These are phyloP conservation scores for Ustilago hordei DNA, from an alignment of 1,284 basidiomycete species.

Conservation along the genomic window DNA sequence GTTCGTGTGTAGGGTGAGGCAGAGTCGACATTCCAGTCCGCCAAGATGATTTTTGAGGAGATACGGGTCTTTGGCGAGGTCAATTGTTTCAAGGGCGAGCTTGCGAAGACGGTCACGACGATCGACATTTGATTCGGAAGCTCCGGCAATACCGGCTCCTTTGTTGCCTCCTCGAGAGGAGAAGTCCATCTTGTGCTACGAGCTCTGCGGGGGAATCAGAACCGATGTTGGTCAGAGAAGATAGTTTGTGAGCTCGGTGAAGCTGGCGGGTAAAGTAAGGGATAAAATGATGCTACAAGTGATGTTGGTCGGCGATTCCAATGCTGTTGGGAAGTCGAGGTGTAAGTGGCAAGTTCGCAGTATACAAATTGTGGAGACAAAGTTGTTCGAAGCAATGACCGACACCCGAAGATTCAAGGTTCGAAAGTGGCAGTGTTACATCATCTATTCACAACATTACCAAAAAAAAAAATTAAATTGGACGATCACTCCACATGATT, in stretches of 20 bases:
- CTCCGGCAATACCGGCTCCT: slow-evolving; percentile 75
- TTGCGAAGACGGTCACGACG: slow-evolving; percentile 92
- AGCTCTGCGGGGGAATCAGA: not conserved
- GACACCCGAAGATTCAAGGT: slow-evolving; percentile 22
- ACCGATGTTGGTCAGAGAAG: not conserved
- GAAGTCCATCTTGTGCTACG: slow-evolving; percentile 58
- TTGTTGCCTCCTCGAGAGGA: slow-evolving; percentile 70
- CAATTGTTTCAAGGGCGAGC: slow-evolving; percentile 74
- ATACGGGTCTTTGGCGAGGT: slow-evolving; percentile 82
- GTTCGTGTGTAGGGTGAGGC: slow-evolving; percentile 96
- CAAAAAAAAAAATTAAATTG: too few relatives aligned
- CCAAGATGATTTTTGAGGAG: slow-evolving; percentile 97
- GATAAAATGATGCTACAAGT: not conserved
- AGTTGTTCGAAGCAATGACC: slow-evolving; percentile 6
- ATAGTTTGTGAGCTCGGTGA: not conserved
- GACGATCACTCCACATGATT: slow-evolving; percentile 54
- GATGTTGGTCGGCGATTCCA: not conserved
- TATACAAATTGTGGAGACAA: slow-evolving; percentile 8
- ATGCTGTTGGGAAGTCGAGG: not conserved
- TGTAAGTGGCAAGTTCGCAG: not conserved
- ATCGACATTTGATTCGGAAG: slow-evolving; percentile 93
- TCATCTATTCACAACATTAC: not conserved
- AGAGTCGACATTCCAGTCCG: slow-evolving; percentile 96
- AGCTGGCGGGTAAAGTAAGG: not conserved
- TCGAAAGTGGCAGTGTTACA: not conserved